These are phyloP conservation scores for Alternaria consortialis DNA, from an alignment of 2,329 filamentous ascomycete species.

Conservation along the genomic window DNA sequence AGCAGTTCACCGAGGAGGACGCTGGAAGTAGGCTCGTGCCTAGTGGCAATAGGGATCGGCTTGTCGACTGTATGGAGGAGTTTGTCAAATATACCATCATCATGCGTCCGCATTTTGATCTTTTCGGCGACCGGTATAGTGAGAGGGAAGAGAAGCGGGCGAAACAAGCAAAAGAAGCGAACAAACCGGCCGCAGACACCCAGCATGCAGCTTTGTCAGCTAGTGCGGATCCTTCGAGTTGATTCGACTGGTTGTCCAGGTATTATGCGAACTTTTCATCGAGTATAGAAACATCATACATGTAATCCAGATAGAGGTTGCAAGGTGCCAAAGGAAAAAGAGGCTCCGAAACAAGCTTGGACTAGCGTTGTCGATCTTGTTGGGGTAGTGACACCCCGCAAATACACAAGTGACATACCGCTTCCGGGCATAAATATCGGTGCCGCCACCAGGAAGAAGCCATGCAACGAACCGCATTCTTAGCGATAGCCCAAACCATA, in stretches of 20 bases:
- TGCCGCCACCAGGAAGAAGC: neutral
- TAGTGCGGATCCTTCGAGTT: neutral
- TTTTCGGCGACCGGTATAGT: conserved; percentile 71
- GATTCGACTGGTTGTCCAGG: neutral
- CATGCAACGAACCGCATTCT: neutral
- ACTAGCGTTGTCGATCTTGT: conserved; percentile 1
- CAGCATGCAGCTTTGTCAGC: conserved; percentile 2
- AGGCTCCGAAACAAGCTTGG: neutral
- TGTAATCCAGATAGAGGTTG: neutral
- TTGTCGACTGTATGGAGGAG: conserved; percentile 75
- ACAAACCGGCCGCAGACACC: neutral
- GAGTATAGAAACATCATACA: neutral
- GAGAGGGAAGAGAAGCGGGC: conserved; percentile 60
- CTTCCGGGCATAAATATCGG: neutral
- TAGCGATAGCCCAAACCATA: neutral
- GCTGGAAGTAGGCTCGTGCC: conserved; percentile 63
- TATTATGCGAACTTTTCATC: neutral
- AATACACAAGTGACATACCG: conserved; percentile 1
- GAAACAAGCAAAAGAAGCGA: conserved; percentile 30
- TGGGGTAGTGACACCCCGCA: neutral
- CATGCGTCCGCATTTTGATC: conserved; percentile 68
- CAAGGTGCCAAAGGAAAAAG: neutral
- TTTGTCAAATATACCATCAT: conserved; percentile 74
- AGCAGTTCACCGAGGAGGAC: conserved; percentile 64
- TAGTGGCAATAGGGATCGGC: conserved; percentile 65